Evolutionary conservation across 2,329 filamentous ascomycete genomes (phyloP), one percentile per base, ranked within the genome.

Genomic region (Colletotrichum tabaci): DNA sequence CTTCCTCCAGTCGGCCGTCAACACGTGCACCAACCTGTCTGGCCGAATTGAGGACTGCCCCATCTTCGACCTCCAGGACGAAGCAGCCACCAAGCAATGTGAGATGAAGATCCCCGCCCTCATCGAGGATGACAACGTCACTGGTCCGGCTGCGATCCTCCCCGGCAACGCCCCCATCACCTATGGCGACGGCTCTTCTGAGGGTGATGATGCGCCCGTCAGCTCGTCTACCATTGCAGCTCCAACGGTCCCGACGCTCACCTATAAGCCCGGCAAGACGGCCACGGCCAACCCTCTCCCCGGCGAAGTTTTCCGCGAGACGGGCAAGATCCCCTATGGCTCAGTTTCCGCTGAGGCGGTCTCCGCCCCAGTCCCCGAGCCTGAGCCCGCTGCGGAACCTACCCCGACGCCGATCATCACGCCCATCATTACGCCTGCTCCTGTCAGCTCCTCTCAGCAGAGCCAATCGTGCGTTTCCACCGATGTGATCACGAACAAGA

Each of bases 1-100:
- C 4, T 90, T 94, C 81, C 87, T 96, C 46, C 90, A 95, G 80
- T 62, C 87, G 7, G 94, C 94, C n/a, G 86, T 95, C 73, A 81
- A 95, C 57, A 88, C 85, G 9, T 98, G 95, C 87, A 96, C 92
- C 62, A 93, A 90, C 81, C 78, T 77, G 0, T 91, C 89, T 12
- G 95, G 95, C 44, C 77, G 85, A 52, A 90, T 97, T 56, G 77
- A 87, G 53, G 94, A 95, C 80, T 98, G 95, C 83, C 83, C 89
- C 0, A 76, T 96, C 40, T 98, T 98, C 82, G 84, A 87, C 63
- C 84, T 97, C 66, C 90, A 95, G 79, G 82, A 81, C 63, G 86
- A 96, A 81, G 80, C 78, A 55, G 86, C 90, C 35, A 80, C 82
- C 0, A 84, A 87, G 2, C 76, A 88, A 69, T 97, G 95, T 84